These are phyloP conservation scores for Kwoniella newhampshirensis DNA, from an alignment of 768 basidiomycete genomes.

Conservation along the genomic window DNA sequence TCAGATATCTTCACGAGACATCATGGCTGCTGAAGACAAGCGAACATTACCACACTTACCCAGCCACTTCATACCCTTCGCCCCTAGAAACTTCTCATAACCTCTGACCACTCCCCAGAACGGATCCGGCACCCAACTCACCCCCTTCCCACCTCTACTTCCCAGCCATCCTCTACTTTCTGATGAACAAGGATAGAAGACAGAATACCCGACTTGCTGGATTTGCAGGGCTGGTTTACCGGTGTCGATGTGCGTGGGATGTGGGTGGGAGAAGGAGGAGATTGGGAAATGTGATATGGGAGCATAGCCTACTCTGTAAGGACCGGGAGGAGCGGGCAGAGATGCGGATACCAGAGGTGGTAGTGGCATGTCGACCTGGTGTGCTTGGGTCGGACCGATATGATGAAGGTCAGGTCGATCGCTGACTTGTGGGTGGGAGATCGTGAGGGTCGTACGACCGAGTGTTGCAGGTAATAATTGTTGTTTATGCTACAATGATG, in stretches of 20 bases:
- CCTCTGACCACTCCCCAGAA: conserved; percentile 28
- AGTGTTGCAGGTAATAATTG: too few relatives aligned
- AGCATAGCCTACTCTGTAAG: conserved; percentile 30
- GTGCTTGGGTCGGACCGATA: not conserved
- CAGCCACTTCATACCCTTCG: conserved; percentile 18
- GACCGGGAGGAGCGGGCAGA: conserved; percentile 29
- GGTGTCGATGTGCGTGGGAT: conserved; percentile 15
- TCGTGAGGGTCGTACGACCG: not conserved
- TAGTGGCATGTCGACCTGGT: conserved; percentile 16
- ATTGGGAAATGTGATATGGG: conserved; percentile 21
- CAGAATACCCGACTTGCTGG: conserved; percentile 28
- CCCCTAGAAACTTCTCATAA: conserved; percentile 36
- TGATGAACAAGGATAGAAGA: conserved; percentile 30
- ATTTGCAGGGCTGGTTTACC: conserved; percentile 19
- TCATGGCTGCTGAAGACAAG: too few relatives aligned
- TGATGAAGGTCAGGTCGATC: too few relatives aligned
- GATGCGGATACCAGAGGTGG: conserved; percentile 26
- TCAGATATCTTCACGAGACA: too few relatives aligned
- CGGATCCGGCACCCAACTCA: conserved; percentile 36
- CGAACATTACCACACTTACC: conserved; percentile 22
- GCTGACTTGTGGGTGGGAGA: not conserved
- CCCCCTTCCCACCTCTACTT: conserved; percentile 7
- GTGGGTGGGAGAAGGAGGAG: conserved; percentile 13
- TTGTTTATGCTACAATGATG: too few relatives aligned
- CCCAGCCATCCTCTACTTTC: conserved; percentile 7